A percentile compares a stretch with the other conserved stretches of the same genome.
Conservation (phyloP, 2,329 filamentous ascomycete genomes). For the Fusarium hainanense region DNA sequence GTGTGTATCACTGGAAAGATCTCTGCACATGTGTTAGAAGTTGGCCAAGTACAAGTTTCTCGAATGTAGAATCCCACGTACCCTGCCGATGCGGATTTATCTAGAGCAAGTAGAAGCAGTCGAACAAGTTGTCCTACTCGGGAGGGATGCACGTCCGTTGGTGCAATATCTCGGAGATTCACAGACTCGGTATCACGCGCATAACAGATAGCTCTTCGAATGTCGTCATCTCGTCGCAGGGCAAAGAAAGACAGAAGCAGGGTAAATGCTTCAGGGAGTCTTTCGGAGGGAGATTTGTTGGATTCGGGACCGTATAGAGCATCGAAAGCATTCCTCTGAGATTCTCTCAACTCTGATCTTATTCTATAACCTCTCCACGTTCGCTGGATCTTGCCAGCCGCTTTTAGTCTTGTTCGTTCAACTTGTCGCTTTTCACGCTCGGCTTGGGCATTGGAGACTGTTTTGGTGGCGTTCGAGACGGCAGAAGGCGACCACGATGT, state of each 20-base stretch:
- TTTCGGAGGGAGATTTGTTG: slow-evolving; percentile 50
- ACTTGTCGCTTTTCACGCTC: slow-evolving; percentile 83
- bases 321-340: slow-evolving; percentile 73
- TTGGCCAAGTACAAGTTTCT: neutral
- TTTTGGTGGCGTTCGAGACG: slow-evolving; percentile 75
- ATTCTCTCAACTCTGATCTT: slow-evolving; percentile 67
- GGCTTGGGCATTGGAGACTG: slow-evolving; percentile 86
- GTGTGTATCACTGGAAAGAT: slow-evolving; percentile 39
- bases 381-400: slow-evolving; percentile 79
- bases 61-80: slow-evolving; percentile 31
- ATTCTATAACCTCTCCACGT: slow-evolving; percentile 82
- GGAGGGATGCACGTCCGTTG: slow-evolving; percentile 44
- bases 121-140: slow-evolving; percentile 52
- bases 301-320: slow-evolving; percentile 58
- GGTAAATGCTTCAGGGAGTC: slow-evolving; percentile 56
- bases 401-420: slow-evolving; percentile 81
- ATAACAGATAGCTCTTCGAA: slow-evolving; percentile 60
- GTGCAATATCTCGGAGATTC: slow-evolving; percentile 52
- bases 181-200: slow-evolving; percentile 55
- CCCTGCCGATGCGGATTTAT: slow-evolving; percentile 38
- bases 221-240: slow-evolving; percentile 57
- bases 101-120: slow-evolving; percentile 53
- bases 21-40: slow-evolving; percentile 35
- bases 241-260: slow-evolving; percentile 65
- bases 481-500: slow-evolving; percentile 67